Conservation (phyloP, 805 yeast species). For the Candida wancherniae region DNA sequence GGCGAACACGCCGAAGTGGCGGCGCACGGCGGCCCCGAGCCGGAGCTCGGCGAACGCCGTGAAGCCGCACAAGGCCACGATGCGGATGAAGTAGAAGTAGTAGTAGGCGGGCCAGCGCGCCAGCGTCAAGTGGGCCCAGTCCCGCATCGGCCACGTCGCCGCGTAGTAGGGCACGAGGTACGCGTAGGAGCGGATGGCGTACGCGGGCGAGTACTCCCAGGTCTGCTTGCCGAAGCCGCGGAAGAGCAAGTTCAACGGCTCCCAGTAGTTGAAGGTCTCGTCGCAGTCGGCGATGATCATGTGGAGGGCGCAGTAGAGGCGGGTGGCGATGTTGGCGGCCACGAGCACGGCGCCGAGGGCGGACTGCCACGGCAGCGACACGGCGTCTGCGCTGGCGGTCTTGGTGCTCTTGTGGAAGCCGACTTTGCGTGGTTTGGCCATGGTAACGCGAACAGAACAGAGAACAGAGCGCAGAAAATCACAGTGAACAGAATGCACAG, state of each 20-base stretch:
- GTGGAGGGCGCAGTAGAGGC: conserved; percentile 41
- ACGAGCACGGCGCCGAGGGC: conserved; percentile 8
- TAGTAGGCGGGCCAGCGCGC: conserved; percentile 20
- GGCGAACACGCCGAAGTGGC: conserved; percentile 29
- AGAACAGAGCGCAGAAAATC: no score
- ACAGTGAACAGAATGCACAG: no score
- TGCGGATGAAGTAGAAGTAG: conserved; percentile 53
- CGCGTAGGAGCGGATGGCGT: conserved; percentile 82
- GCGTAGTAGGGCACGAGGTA: conserved; percentile 53
- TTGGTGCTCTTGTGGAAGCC: no score
- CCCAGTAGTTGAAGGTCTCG: conserved; percentile 92
- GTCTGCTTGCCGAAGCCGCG: conserved; percentile 90
- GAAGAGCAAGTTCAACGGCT: conserved; percentile 73
- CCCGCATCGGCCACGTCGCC: conserved; percentile 21
- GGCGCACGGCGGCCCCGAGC: conserved; percentile 40
- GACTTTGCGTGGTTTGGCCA: no score
- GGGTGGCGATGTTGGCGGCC: conserved; percentile 14
- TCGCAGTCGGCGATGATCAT: conserved; percentile 88
- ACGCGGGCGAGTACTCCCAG: conserved; percentile 93
- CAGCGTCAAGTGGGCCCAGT: conserved; percentile 10
- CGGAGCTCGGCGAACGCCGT: conserved; percentile 49
- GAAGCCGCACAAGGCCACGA: conserved; percentile 32
- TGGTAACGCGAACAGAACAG: no score
- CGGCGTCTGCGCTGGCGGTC: neutral
- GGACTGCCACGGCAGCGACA: conserved; percentile 2